Base-by-base conservation (phyloP, 208 protist species). In the Crithidia acanthocephali region DNA sequence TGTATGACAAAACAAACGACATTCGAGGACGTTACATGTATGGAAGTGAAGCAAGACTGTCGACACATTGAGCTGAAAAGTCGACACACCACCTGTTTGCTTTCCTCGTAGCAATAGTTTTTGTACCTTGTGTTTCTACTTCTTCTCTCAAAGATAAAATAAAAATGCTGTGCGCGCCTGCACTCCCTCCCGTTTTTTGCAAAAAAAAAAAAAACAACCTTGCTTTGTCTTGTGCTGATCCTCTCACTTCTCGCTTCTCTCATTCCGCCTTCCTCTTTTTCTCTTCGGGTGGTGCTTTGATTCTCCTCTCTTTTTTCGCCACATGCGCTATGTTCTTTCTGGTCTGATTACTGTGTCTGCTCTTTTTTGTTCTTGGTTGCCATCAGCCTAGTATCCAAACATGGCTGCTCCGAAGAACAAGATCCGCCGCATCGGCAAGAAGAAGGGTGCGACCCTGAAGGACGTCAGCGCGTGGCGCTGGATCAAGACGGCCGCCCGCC, bases 391-490 rank as follows among this genome's bases (percentile, higher is more conserved):
- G 59, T 60, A 44, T 51, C 64, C 37, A 69, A 69, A 47, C 57
- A 88, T 90, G 82, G 78, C 85, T 75, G 76, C 82, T 57, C 30
- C 79, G 28, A 71, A 67, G 53, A 77, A 76, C 68, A 96, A 96
- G 88, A 94, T 94, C 77, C 85, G 81, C 75, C 88, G 88, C 74
- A 91, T 94, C 75, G 91, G 91, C 75, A 92, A 91, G 87, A 86
- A 83, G 83, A 96, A 93, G 89, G 91, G 91, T 56, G 91, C 91
- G 61, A 92, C 87, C 72, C 67, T 99, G 62, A 94, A 95, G 76
- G 98, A 99, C 76, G 96, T 99, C 52, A 83, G 79, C 76, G 83
- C 98, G 37, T 90, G 95, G 84, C 91, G 97, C 74, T 99, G 98
- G 94, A 95, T 99, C 74, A 93, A 96, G 74, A 83, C 89, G 42